A percentile compares a stretch with the other conserved stretches of the same genome.
These are phyloP conservation scores for Hydrangea macrophylla DNA, from an alignment of 148 eudicot species.

Conservation along the genomic window DNA sequence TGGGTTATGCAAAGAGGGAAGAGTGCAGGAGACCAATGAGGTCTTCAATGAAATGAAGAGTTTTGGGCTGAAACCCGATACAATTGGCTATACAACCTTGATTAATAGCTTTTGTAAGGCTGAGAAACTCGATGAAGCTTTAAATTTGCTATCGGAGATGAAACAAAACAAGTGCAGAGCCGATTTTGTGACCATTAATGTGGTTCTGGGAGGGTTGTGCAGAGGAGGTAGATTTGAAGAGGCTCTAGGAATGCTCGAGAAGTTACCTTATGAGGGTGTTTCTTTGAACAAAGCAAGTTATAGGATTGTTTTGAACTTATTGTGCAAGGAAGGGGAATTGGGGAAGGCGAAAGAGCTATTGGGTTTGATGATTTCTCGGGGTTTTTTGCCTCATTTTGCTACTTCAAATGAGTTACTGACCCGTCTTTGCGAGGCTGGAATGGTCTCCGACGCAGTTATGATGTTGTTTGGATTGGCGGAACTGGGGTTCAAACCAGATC, in stretches of 20 bases:
- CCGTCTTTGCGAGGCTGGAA: constrained; percentile 63
- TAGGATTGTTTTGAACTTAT: no score
- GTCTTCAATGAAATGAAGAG: constrained; percentile 61
- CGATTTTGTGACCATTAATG: constrained; percentile 66
- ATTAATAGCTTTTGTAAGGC: constrained; percentile 65
- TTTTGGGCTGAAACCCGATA: constrained; percentile 64
- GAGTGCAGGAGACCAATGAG: constrained; percentile 58
- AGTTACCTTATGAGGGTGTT: constrained; percentile 63
- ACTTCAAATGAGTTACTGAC: constrained; percentile 75
- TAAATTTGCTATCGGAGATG: constrained; percentile 68
- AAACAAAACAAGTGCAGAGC: constrained; percentile 57
- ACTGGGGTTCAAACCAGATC: constrained; percentile 76
- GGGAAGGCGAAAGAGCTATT: constrained; percentile 60
- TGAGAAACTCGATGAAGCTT: constrained; percentile 54
- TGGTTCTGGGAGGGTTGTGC: constrained; percentile 66
- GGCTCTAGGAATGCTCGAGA: constrained; percentile 76
- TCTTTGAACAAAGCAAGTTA: no score
- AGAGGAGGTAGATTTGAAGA: constrained; percentile 50
- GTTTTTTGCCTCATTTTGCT: constrained; percentile 77
- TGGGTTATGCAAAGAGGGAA: constrained; percentile 75
- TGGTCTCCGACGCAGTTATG: constrained; percentile 50
- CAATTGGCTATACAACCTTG: constrained; percentile 72
- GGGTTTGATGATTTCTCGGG: constrained; percentile 72
- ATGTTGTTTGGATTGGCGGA: constrained; percentile 53
- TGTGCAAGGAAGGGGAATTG: constrained; percentile 52